Evolutionary conservation across 1,284 basidiomycete species (phyloP), one percentile per base, ranked within the genome.

Genomic region (Cronartium ribicola): DNA sequence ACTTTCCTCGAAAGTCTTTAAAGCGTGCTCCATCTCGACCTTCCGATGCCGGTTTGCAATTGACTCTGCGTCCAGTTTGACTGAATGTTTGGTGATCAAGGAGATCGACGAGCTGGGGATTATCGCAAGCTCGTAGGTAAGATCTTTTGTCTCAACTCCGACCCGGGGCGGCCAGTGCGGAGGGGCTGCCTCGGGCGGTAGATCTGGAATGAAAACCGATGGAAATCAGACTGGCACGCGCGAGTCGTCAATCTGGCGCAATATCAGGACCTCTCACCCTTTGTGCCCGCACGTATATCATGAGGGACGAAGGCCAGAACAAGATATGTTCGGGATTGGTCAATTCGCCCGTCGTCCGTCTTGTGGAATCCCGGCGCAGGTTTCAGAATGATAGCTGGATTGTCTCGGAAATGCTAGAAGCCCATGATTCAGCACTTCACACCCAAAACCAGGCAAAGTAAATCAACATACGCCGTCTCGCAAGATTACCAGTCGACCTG

Each of bases 401-500:
- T 90, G 76, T 85, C 86, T 66, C 84, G 85, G 81, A 92, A 96
- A 81, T 93, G 91, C 91, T 97, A 76, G 5, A 10, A 2, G 29
- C 40, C 20, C 63, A 77, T 39, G 75, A 71, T 77, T 46, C 37
- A 76, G 44, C 68, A 39, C 44, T 14, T 14, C 62, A 41, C 57
- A 40, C 41, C 57, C n/a, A 46, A 36, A 62, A 51, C 37, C 41
- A 66, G 63, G 36, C 63, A n/a, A 7, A 70, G 43, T 17, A 11
- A n/a, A n/a, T 55, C 51, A 20, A 80, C 88, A 79, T 80, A 94
- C 94, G 67, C 86, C 86, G 80, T 98, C 90, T 60, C 89, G 86
- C 43, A 99, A 82, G 20, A 98, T 81, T 0, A 98, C 87, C 14
- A 98, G 87, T 64, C 96, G 85, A 0, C 94, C 95, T 0, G 88